A percentile compares a stretch with the other conserved stretches of the same genome.
Conservation (phyloP, 306 rosid species). For the Pterocarpus santalinus region DNA sequence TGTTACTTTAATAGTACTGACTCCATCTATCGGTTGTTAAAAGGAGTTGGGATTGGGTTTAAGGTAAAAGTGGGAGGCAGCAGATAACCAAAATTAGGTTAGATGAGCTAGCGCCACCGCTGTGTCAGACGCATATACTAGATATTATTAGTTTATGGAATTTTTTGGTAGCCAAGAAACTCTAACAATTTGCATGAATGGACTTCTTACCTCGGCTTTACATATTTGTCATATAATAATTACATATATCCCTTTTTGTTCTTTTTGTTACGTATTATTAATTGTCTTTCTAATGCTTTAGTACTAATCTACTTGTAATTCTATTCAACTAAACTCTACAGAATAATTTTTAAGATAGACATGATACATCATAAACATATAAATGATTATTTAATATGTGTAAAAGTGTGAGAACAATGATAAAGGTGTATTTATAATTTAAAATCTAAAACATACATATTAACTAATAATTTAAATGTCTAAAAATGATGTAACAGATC, state of each 20-base stretch:
- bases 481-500: neutral
- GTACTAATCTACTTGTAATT: too few relatives aligned
- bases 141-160: neutral
- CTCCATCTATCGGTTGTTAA: neutral
- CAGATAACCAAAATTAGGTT: slow-evolving; percentile 2
- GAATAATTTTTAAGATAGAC: too few relatives aligned
- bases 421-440: too few relatives aligned
- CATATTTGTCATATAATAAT: neutral
- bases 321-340: too few relatives aligned
- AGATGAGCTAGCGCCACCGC: neutral
- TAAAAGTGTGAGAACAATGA: too few relatives aligned
- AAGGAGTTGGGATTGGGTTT: slow-evolving; percentile 17
- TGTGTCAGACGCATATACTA: neutral
- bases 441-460: too few relatives aligned
- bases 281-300: too few relatives aligned
- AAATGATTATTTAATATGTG: too few relatives aligned
- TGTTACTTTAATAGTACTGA: neutral
- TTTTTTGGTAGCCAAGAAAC: neutral
- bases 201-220: neutral
- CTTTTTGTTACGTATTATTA: too few relatives aligned
- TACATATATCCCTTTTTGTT: too few relatives aligned
- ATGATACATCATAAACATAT: too few relatives aligned
- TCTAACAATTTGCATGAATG: slow-evolving; percentile 6
- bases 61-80: slow-evolving; percentile 26
- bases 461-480: too few relatives aligned